phyloP scores from a whole-genome alignment of 2,329 filamentous ascomycete genomes.

The Calonectria montana region DNA sequence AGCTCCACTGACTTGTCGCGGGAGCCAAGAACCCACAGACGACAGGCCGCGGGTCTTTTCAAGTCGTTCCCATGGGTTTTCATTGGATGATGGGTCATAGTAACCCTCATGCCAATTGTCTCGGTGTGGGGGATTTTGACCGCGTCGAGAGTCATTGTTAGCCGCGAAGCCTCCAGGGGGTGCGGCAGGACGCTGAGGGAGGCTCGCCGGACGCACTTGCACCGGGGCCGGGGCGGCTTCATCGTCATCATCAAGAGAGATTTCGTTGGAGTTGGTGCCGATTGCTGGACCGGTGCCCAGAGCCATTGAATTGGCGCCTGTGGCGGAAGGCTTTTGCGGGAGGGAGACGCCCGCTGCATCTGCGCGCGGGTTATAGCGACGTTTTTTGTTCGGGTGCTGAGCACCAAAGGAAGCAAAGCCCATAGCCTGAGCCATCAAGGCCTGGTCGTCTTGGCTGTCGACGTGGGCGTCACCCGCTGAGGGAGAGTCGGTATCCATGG shows the following conservation, averaged over 20 bases:
- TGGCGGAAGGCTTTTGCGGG: constrained; percentile 40
- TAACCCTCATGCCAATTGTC: constrained; percentile 72
- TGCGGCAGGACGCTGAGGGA: constrained; percentile 48
- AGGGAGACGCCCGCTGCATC: constrained; percentile 55
- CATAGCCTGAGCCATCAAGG: constrained; percentile 74
- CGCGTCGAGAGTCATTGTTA: constrained; percentile 19
- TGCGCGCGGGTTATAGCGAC: constrained; percentile 70
- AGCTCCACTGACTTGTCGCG: constrained; percentile 18
- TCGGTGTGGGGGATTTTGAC: constrained; percentile 24
- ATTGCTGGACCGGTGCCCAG: constrained; percentile 41
- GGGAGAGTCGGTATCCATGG: constrained; percentile 21
- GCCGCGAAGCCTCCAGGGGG: constrained; percentile 13
- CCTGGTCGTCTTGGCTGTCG: constrained; percentile 49
- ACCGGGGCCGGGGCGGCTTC: constrained; percentile 27
- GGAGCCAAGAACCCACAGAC: constrained; percentile 59
- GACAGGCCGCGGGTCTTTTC: constrained; percentile 60
- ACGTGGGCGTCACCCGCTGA: constrained; percentile 25
- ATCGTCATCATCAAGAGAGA: constrained; percentile 55
- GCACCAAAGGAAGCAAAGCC: constrained; percentile 79
- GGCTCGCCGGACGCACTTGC: constrained; percentile 47
- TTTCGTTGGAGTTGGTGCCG: constrained; percentile 57
- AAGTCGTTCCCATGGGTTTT: constrained; percentile 77
- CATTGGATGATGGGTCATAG: constrained; percentile 76
- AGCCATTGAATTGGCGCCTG: constrained; percentile 52
- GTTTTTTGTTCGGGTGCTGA: constrained; percentile 69